Evolutionary conservation across 1,284 basidiomycete genomes (phyloP).

Genomic region (Gomphus bonarii): DNA sequence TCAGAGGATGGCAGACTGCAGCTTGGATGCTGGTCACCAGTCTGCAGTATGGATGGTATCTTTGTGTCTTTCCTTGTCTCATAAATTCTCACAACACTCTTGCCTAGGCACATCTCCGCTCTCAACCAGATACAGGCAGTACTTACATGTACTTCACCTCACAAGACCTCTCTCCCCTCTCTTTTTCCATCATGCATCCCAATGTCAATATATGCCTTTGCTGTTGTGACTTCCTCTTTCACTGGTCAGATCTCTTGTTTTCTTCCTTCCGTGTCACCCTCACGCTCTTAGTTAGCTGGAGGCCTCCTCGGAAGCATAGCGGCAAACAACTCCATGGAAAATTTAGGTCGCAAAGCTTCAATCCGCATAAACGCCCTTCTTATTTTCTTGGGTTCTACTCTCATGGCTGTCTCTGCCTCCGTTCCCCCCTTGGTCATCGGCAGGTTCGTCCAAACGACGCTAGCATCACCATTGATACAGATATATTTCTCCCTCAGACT

Average conservation of each 20-base stretch:
- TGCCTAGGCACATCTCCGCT: constrained; percentile 60
- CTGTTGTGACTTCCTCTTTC: constrained; percentile 74
- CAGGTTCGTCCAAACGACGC: constrained; percentile 34
- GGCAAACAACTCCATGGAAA: constrained; percentile 63
- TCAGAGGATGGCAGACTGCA: constrained; percentile 9
- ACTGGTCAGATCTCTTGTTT: constrained; percentile 28
- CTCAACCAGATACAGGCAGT: constrained; percentile 80
- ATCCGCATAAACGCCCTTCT: constrained; percentile 47
- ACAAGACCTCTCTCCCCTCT: constrained; percentile 15
- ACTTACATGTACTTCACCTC: constrained; percentile 47
- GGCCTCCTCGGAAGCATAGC: constrained; percentile 70
- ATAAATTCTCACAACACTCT: background rate
- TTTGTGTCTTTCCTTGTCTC: background rate
- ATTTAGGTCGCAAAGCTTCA: constrained; percentile 58
- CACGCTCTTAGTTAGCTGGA: constrained; percentile 36
- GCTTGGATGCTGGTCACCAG: constrained; percentile 8
- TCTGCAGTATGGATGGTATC: constrained; percentile 10
- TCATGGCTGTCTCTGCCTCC: constrained; percentile 57
- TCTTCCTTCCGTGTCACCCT: background rate
- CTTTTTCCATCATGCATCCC: constrained; percentile 59
- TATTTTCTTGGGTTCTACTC: constrained; percentile 46
- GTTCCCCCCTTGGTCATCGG: constrained; percentile 52
- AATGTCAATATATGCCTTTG: constrained; percentile 70
- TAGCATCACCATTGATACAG: background rate
- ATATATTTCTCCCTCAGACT: constrained; percentile 35